phyloP scores from a whole-genome alignment of 306 rosid genomes.

The Sicyos edulis region DNA sequence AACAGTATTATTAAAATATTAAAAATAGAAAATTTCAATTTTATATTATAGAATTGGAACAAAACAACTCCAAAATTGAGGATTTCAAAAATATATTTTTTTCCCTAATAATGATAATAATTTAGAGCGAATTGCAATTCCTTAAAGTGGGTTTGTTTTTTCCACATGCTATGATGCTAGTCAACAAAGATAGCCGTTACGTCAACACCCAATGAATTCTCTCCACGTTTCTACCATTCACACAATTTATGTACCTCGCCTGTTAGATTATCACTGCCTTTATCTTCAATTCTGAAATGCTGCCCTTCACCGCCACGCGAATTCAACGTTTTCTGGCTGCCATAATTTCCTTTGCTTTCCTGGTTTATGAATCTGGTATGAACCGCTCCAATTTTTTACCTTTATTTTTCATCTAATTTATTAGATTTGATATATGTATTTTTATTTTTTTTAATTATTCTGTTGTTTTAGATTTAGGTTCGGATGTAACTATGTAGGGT shows the following conservation, averaged over 20 bases:
- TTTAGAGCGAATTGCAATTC: too few species aligned
- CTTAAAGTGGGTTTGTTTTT: too few species aligned
- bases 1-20: too few species aligned
- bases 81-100: too few species aligned
- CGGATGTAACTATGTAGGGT: slow-evolving; percentile 10
- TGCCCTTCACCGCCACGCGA: not conserved
- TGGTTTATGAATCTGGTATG: slow-evolving; percentile 20
- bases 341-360: slow-evolving; percentile 10
- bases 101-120: too few species aligned
- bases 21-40: too few species aligned
- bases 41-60: too few species aligned
- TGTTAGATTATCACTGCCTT: not conserved
- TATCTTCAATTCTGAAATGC: not conserved
- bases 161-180: too few species aligned
- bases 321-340: slow-evolving; percentile 11
- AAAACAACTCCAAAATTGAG: too few species aligned
- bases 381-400: not conserved
- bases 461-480: not conserved
- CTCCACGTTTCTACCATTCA: slow-evolving; percentile 3
- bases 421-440: too few species aligned
- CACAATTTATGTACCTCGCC: not conserved
- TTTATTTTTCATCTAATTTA: too few species aligned
- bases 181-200: not conserved
- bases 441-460: not conserved
- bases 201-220: slow-evolving; percentile 10